Conservation (phyloP, 1,139 yeast species). For the Pichia sp. region DNA sequence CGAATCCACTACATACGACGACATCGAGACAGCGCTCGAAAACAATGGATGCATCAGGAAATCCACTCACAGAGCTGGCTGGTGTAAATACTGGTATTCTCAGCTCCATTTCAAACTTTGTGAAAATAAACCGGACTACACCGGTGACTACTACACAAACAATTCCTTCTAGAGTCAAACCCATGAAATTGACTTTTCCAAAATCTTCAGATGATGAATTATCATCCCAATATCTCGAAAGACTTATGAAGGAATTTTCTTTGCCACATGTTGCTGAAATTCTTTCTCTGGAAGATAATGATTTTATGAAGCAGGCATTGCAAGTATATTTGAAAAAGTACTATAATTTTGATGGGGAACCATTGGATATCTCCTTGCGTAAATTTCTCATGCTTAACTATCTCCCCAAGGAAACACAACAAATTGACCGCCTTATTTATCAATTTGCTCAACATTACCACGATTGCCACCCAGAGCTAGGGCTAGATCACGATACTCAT, state of each 20-base stretch:
- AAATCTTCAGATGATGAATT: constrained; percentile 12
- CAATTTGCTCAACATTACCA: constrained; percentile 45
- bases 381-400: constrained; percentile 47
- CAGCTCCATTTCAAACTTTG: constrained; percentile 24
- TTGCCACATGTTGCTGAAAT: constrained; percentile 17
- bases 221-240: constrained; percentile 18
- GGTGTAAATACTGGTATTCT: constrained; percentile 18
- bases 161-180: neutral
- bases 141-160: constrained; percentile 3
- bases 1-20: no score
- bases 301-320: constrained; percentile 28
- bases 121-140: constrained; percentile 16
- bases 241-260: constrained; percentile 19
- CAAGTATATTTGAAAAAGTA: constrained; percentile 30
- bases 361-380: constrained; percentile 57
- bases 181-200: no score
- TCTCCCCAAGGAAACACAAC: constrained; percentile 63
- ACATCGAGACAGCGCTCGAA: constrained; percentile 22
- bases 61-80: constrained; percentile 12
- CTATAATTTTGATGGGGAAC: constrained; percentile 44
- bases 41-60: constrained; percentile 22
- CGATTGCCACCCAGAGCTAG: constrained; percentile 32
- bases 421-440: constrained; percentile 56
- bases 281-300: constrained; percentile 16
- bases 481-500: constrained; percentile 39